phyloP scores from a whole-genome alignment of 1,284 basidiomycete species.

The Apiotrichum montevideense region DNA sequence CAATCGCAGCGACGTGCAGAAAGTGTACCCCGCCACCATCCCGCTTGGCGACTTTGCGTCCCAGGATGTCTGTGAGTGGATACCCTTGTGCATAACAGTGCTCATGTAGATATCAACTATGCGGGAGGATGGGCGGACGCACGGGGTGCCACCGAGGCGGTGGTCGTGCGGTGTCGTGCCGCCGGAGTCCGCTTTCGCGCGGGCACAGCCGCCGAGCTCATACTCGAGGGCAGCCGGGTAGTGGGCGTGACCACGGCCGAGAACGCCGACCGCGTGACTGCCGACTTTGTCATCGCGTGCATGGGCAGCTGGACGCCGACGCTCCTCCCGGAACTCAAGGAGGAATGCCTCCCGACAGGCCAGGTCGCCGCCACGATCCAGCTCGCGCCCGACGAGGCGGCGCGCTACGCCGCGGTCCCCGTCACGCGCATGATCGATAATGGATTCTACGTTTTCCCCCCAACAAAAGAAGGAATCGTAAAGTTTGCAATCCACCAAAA shows the following conservation, averaged over 20 bases:
- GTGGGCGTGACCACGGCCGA: conserved; percentile 54
- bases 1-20: conserved; percentile 11
- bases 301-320: conserved; percentile 37
- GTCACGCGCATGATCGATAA: conserved; percentile 64
- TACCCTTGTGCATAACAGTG: neutral
- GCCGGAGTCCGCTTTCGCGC: conserved; percentile 13
- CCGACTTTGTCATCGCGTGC: conserved; percentile 30
- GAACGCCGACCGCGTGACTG: conserved; percentile 51
- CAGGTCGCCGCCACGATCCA: conserved; percentile 67
- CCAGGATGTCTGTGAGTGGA: conserved; percentile 48
- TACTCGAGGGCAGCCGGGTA: conserved; percentile 40
- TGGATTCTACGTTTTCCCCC: conserved; percentile 67
- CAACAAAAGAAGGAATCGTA: conserved; percentile 26
- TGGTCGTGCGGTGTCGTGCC: conserved; percentile 4
- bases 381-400: conserved; percentile 59
- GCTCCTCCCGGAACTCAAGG: conserved; percentile 14
- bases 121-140: conserved; percentile 78
- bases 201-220: conserved; percentile 5
- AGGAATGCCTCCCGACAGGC: conserved; percentile 34
- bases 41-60: conserved; percentile 12
- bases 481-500: conserved; percentile 42
- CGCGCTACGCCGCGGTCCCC: conserved; percentile 56
- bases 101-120: conserved; percentile 54
- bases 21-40: conserved; percentile 12
- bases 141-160: conserved; percentile 55